phyloP scores from a whole-genome alignment of 106 monocot genomes.

The Apostasia ramifera region DNA sequence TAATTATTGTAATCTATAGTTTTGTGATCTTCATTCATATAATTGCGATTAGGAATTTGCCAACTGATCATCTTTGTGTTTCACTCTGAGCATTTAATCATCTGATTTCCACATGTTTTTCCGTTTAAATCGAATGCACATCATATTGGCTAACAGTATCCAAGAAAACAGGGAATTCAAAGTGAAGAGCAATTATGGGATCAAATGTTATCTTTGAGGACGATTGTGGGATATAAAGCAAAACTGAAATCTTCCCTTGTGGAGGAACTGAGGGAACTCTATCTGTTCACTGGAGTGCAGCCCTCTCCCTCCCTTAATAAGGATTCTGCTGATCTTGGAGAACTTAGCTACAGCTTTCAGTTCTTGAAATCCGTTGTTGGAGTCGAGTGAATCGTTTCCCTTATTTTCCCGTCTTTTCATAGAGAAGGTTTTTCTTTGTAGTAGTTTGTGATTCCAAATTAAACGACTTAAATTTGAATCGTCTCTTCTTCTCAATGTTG shows the following conservation, averaged over 20 bases:
- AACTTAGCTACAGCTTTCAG: background rate
- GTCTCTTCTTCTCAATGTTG: too few relatives aligned
- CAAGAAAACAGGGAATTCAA: background rate
- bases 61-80: too few relatives aligned
- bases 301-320: background rate
- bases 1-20: too few relatives aligned
- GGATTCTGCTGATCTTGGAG: background rate
- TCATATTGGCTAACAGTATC: too few relatives aligned
- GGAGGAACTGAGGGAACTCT: constrained; percentile 4
- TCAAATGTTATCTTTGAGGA: constrained; percentile 2
- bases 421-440: too few relatives aligned
- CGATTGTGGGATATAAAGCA: constrained; percentile 2
- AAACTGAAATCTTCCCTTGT: background rate
- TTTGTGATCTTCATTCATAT: too few relatives aligned
- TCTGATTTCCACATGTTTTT: too few relatives aligned
- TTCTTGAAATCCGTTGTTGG: constrained; percentile 9
- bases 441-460: too few relatives aligned
- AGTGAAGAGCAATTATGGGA: constrained; percentile 3
- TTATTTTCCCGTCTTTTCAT: background rate
- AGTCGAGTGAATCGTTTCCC: constrained; percentile 4
- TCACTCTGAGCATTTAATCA: too few relatives aligned
- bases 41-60: too few relatives aligned
- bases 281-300: constrained; percentile 1
- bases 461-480: too few relatives aligned
- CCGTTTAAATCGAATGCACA: too few relatives aligned